phyloP scores from a whole-genome alignment of 176 grass and related monocot genomes.

The Saccharum spontaneum region DNA sequence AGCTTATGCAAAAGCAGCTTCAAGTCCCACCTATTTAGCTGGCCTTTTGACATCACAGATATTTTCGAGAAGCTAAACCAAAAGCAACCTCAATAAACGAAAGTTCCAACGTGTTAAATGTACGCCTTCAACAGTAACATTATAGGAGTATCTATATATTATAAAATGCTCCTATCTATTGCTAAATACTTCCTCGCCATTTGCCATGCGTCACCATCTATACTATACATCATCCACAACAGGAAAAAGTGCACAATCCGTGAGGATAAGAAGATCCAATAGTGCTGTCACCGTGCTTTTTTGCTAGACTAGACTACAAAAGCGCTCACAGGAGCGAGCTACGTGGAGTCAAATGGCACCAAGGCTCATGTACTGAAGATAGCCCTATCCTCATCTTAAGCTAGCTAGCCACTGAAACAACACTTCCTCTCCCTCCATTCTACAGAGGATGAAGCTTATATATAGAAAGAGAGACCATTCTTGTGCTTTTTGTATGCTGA shows the following conservation, averaged over 20 bases:
- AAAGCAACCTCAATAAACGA: too few relatives aligned
- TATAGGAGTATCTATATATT: neutral
- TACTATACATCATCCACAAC: neutral
- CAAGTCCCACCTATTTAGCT: too few relatives aligned
- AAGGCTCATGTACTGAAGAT: conserved; percentile 2
- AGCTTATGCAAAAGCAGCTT: too few relatives aligned
- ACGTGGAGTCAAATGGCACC: conserved; percentile 37
- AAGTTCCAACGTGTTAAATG: too few relatives aligned
- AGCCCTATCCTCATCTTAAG: conserved; percentile 39
- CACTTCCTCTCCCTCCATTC: neutral
- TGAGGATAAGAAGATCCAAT: conserved; percentile 28
- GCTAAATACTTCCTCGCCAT: neutral
- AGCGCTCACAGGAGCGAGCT: neutral
- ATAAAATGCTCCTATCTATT: neutral
- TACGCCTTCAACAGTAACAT: too few relatives aligned
- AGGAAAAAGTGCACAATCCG: conserved; percentile 14
- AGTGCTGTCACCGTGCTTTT: neutral
- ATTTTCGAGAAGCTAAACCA: too few relatives aligned
- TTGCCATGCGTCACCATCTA: conserved; percentile 16
- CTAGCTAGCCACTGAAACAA: conserved; percentile 5
- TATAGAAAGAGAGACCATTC: neutral
- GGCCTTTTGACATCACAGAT: too few relatives aligned
- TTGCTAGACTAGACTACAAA: neutral
- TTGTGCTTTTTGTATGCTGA: neutral
- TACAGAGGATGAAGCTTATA: neutral